Conservation (phyloP, 257 asterid species). For the Ligustrum vulgare region DNA sequence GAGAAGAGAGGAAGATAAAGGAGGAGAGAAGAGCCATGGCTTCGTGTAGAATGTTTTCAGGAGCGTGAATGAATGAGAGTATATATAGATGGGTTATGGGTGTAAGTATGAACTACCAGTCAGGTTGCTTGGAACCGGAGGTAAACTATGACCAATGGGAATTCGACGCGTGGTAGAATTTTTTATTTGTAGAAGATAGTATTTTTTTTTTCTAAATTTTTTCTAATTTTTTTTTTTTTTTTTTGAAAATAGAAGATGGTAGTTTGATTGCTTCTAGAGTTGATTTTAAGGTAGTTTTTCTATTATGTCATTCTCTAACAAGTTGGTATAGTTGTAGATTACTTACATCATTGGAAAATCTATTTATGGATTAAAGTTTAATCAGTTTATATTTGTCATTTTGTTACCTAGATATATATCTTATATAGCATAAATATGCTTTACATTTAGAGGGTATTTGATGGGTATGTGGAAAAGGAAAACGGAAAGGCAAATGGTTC, state of each 20-base stretch:
- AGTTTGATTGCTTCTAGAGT: constrained; percentile 22
- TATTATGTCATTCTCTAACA: background rate
- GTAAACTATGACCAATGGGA: constrained; percentile 17
- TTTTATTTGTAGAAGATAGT: constrained; percentile 18
- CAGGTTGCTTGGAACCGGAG: constrained; percentile 19
- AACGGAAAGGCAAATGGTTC: too few species aligned
- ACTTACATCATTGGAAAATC: background rate
- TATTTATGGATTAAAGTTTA: too few species aligned
- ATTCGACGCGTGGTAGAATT: constrained; percentile 12
- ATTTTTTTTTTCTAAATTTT: too few species aligned
- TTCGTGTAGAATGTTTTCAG: background rate
- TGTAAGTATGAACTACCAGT: background rate
- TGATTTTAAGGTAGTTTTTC: constrained; percentile 8
- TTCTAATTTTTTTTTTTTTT: too few species aligned
- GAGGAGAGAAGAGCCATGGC: constrained; percentile 31
- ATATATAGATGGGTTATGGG: background rate
- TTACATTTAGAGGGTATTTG: too few species aligned
- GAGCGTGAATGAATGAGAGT: background rate
- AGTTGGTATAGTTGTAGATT: background rate
- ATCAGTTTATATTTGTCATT: too few species aligned
- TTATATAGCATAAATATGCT: too few species aligned
- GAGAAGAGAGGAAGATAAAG: constrained; percentile 25
- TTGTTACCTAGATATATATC: too few species aligned
- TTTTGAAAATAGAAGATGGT: constrained; percentile 16
- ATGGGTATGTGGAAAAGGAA: too few species aligned